These are phyloP conservation scores for Ajuga chamaepitys DNA, from an alignment of 257 asterid genomes.

Conservation along the genomic window DNA sequence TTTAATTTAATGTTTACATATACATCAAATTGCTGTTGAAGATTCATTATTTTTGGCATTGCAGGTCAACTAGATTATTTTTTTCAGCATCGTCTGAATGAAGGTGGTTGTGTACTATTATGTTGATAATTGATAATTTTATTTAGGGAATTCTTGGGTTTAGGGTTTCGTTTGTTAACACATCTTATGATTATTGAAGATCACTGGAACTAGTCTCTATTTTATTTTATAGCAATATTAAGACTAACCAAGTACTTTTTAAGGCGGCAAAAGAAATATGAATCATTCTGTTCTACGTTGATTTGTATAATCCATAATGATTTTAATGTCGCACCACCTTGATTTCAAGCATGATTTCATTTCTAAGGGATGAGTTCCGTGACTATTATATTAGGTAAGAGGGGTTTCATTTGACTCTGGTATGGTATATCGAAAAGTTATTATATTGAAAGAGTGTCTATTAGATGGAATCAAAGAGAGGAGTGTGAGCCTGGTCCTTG, in stretches of 20 bases:
- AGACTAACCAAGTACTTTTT: too few relatives aligned
- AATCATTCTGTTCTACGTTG: too few relatives aligned
- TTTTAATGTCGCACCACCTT: too few relatives aligned
- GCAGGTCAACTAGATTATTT: slow-evolving; percentile 2
- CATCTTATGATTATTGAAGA: background rate
- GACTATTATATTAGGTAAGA: too few relatives aligned
- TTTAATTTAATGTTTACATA: background rate
- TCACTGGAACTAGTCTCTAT: too few relatives aligned
- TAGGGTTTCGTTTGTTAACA: background rate
- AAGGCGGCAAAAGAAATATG: too few relatives aligned
- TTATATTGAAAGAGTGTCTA: slow-evolving; percentile 20
- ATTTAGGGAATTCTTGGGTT: background rate
- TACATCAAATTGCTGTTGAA: background rate
- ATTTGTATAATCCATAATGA: too few relatives aligned
- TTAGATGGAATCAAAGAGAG: slow-evolving; percentile 23
- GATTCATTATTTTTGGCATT: background rate
- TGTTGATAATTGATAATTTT: background rate
- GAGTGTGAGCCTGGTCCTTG: slow-evolving; percentile 12
- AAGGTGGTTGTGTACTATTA: slow-evolving; percentile 2
- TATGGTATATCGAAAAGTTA: too few relatives aligned
- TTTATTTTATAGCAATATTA: too few relatives aligned
- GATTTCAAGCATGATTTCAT: too few relatives aligned
- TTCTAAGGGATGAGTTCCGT: too few relatives aligned
- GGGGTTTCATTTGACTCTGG: too few relatives aligned
- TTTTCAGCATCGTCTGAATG: background rate